phyloP scores from a whole-genome alignment of 352 stramenopile genomes.

The Globisporangium paddicum region DNA sequence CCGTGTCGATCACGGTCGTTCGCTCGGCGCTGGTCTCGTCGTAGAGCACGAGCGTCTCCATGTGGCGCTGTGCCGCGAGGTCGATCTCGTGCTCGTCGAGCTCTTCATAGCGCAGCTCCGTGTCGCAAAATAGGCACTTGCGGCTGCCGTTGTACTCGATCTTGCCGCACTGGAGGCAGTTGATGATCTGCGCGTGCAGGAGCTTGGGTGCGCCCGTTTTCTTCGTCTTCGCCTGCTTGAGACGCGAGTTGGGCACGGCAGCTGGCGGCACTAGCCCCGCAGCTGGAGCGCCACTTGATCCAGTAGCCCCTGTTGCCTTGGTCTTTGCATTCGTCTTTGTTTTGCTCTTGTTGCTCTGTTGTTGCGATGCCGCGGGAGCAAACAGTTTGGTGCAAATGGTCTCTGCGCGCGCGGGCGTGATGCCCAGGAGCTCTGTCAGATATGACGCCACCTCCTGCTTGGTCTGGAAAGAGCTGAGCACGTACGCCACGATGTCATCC shows the following conservation, averaged over 20 bases:
- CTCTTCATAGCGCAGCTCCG: conserved; percentile 53
- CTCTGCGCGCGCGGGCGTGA: conserved; percentile 37
- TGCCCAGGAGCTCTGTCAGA: conserved; percentile 62
- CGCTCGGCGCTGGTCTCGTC: conserved; percentile 37
- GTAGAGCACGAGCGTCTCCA: conserved; percentile 50
- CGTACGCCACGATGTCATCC: conserved; percentile 60
- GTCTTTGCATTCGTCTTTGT: conserved; percentile 4
- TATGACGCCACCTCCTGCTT: conserved; percentile 48
- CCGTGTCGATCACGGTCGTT: conserved; percentile 43
- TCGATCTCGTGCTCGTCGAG: conserved; percentile 30
- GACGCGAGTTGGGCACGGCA: conserved; percentile 32
- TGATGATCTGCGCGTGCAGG: conserved; percentile 56
- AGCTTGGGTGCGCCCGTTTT: conserved; percentile 32
- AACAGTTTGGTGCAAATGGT: conserved; percentile 50
- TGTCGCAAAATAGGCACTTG: conserved; percentile 50
- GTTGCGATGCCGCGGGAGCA: conserved; percentile 2
- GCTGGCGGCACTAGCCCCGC: conserved; percentile 36
- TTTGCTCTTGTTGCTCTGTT: neutral
- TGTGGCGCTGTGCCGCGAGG: conserved; percentile 33
- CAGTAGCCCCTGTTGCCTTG: neutral
- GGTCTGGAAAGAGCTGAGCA: conserved; percentile 39
- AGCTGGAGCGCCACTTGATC: neutral
- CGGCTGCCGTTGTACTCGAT: conserved; percentile 62
- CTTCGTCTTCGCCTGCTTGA: conserved; percentile 45
- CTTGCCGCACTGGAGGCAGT: conserved; percentile 60